Evolutionary conservation across 2,329 filamentous ascomycete species (phyloP), one percentile per base, ranked within the genome.

Genomic region (Fusarium zealandicum): DNA sequence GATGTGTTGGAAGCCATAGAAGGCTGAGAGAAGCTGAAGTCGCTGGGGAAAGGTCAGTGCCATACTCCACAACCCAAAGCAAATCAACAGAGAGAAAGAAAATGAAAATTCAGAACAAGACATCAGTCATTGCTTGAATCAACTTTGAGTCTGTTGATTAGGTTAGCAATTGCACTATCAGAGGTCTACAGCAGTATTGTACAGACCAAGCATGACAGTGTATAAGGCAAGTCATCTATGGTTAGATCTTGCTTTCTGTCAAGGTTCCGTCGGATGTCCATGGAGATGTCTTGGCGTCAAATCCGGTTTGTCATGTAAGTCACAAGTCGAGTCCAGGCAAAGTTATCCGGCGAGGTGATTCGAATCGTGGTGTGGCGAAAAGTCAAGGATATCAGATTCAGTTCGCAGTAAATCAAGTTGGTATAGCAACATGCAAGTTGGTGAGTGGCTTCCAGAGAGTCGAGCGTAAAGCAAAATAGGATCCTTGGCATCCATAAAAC

Each of bases 11-110:
- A 73, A 68, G 79, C 71, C 75, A 84, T 76, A 59, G 78, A 75
- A 70, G 78, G 75, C 69, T 80, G 80, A 56, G 78, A 75, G 69
- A 78, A 81, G 76, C 82, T 85, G 72, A 80, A 83, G 59, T 83
- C 80, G 79, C 81, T 83, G 76, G 63, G 67, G 70, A 61, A 67
- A 71, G 75, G 81, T 85, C 80, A 85, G 82, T 85, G 70, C 77
- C 78, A 74, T 82, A 76, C 75, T 75, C 76, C 76, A 79, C 75
- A 74, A 69, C 63, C 61, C 69, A 63, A 67, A 69, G 65, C 59
- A 69, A 70, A 62, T 54, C n/a, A n/a, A n/a, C n/a, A n/a, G n/a
- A n/a, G n/a, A n/a, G n/a, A 59, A 66, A 67, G 64, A 65, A 65
- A 64, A 54, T 65, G 64, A 68, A 70, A 67, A 57, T 8, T 42